Evolutionary conservation across 768 basidiomycete genomes (phyloP).

Genomic region (Suillus subaureus): DNA sequence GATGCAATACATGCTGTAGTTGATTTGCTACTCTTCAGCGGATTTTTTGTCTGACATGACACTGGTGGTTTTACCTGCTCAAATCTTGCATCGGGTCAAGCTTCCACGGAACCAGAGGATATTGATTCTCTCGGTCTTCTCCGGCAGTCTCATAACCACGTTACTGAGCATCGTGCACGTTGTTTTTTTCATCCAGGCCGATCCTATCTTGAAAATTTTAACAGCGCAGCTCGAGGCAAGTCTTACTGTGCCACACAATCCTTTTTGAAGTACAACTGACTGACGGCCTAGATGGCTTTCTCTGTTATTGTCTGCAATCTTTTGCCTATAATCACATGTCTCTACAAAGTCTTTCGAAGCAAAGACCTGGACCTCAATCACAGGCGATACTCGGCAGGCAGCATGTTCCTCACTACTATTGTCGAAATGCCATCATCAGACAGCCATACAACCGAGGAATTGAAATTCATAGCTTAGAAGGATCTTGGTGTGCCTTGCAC

Average conservation of each 20-base stretch:
- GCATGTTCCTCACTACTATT: constrained; percentile 12
- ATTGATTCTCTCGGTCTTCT: constrained; percentile 14
- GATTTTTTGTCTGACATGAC: constrained; percentile 23
- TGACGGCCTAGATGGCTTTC: constrained; percentile 16
- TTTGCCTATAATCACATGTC: constrained; percentile 18
- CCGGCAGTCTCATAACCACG: constrained; percentile 13
- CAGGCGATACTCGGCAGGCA: not conserved
- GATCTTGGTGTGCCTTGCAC: not conserved
- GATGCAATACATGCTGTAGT: not conserved
- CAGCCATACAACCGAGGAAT: no score
- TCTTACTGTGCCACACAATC: not conserved
- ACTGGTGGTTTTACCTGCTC: constrained; percentile 17
- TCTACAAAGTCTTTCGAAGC: constrained; percentile 13
- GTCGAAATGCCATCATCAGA: constrained; percentile 5
- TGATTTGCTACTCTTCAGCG: constrained; percentile 13
- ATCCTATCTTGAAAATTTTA: constrained; percentile 8
- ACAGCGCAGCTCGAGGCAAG: constrained; percentile 19
- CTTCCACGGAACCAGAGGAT: constrained; percentile 12
- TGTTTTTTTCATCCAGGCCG: constrained; percentile 11
- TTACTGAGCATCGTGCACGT: constrained; percentile 11
- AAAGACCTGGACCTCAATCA: constrained; percentile 10
- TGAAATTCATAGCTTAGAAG: not conserved
- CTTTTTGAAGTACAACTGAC: constrained; percentile 5
- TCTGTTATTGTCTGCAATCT: constrained; percentile 19
- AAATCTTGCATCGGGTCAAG: constrained; percentile 11